Evolutionary conservation across 2,329 filamentous ascomycete species (phyloP), one percentile per base, ranked within the genome.

Genomic region (Dothideomycetes sp.): DNA sequence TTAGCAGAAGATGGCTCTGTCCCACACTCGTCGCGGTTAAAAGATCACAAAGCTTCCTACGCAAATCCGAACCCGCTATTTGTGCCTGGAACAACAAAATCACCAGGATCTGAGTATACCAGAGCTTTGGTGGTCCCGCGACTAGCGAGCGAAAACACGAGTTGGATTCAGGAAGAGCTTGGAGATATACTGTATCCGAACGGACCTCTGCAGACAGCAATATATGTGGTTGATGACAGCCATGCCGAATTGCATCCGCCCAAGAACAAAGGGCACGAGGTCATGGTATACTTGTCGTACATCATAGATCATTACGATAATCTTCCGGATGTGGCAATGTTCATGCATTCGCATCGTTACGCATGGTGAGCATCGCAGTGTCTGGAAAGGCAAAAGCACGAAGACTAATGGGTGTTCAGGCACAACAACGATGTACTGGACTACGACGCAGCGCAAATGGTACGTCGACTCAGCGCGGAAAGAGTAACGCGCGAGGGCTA

Each of bases 201-300:
- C 2, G 53, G 52, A 4, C 32, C 47, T 2, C 61, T 75, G 43
- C 47, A 51, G 14, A 60, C 59, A 17, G 62, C 62, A 3, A 55
- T 69, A n/a, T 76, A 76, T 49, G 60, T 69, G n/a, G 69, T 66
- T 18, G 66, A 76, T 47, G 65, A 73, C 47, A 57, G 59, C 4
- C 53, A 50, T 1, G 68, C 68, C 3, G 52, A 56, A 11, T 59
- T 69, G 16, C 68, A 70, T 43, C 66, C 71, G 1, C 69, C 70
- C 0, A 63, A 66, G 31, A 73, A 74, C 50, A 77, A 77, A 54
- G 77, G 77, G 24, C 72, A 77, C 49, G 77, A 81, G 56, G 75
- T 72, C 24, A 71, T 75, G 59, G 68, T 75, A 5, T 79, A 80
- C 52, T 63, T 78, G 29, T 72, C 66, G 30, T 79, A 75, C 55